Evolutionary conservation across 2,329 filamentous ascomycete genomes (phyloP), one percentile per base, ranked within the genome.

Genomic region (Phyllosticta capitalensis): DNA sequence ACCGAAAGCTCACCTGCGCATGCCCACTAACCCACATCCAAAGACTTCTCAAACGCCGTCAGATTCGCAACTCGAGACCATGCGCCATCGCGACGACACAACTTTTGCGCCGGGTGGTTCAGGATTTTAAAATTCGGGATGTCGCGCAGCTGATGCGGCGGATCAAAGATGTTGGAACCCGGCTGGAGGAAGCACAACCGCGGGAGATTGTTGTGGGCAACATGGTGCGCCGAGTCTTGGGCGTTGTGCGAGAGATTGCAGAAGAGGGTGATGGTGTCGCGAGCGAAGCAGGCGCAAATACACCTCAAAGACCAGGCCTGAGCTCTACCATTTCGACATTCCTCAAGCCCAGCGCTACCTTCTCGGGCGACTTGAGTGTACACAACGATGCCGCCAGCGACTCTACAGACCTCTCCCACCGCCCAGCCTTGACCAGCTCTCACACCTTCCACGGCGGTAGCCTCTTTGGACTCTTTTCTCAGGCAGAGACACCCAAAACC

Each of bases 121-220:
- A 89, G 33, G 86, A 86, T 64, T 88, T 88, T 66, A 89, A 87
- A 71, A 92, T 87, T 76, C 81, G 82, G 62, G 88, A 92, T 71
- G 86, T 91, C 53, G 83, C 85, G 55, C 85, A 87, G 67, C 84
- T 99, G 55, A 84, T 97, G 61, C 83, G 87, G 66, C 86, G 89
- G 64, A 86, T 99, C 63, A 86, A 89, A 64, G 82, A 85, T 61
- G 85, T 92, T 22, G 94, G 94, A 59, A 82, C 85, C 66, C 83
- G 85, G 59, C 80, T 99, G 51, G 86, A 88, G 38, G 83, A 87
- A 59, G 92, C 94, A 7, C 90, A 95, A 67, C 92, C 92, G 17
- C 84, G 88, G 62, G 94, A 97, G 76, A 86, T 96, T 66, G 90
- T 91, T 5, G 90, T 96, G 52, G 92, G 91, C 56, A 99, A 99